Conservation (phyloP, 805 yeast species). For the Nakazawaea peltata region DNA sequence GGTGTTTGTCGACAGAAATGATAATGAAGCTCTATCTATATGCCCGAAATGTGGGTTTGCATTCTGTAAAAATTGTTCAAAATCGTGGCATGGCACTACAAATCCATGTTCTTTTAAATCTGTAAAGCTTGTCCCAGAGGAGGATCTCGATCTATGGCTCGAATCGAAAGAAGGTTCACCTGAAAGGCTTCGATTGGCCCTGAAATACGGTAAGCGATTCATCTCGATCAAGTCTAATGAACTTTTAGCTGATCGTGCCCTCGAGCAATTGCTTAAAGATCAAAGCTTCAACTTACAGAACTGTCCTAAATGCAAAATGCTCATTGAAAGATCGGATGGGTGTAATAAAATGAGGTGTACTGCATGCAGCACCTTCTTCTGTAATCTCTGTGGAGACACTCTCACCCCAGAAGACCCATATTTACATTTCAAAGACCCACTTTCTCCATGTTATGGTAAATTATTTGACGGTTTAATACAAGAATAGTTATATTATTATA, state of each 20-base stretch:
- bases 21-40: constrained; percentile 36
- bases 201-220: constrained; percentile 36
- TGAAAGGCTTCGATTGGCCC: constrained; percentile 17
- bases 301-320: constrained; percentile 46
- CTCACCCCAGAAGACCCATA: constrained; percentile 37
- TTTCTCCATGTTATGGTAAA: constrained; percentile 36
- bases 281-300: constrained; percentile 33
- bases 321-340: constrained; percentile 50
- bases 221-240: constrained; percentile 35
- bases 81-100: constrained; percentile 53
- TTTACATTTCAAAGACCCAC: constrained; percentile 37
- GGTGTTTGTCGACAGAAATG: constrained; percentile 38
- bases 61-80: constrained; percentile 48
- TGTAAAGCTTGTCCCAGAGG: constrained; percentile 26
- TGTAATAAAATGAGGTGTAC: constrained; percentile 58
- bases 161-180: constrained; percentile 26
- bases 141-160: constrained; percentile 27
- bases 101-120: constrained; percentile 33
- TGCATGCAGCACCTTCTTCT: constrained; percentile 39
- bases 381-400: constrained; percentile 44
- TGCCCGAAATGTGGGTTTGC: constrained; percentile 44
- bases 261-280: constrained; percentile 33
- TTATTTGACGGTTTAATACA: constrained; percentile 41
- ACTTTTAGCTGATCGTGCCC: constrained; percentile 36
- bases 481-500: no score